Evolutionary conservation across 495 filamentous ascomycete species (phyloP).

Genomic region (Aspergillus biplanus): DNA sequence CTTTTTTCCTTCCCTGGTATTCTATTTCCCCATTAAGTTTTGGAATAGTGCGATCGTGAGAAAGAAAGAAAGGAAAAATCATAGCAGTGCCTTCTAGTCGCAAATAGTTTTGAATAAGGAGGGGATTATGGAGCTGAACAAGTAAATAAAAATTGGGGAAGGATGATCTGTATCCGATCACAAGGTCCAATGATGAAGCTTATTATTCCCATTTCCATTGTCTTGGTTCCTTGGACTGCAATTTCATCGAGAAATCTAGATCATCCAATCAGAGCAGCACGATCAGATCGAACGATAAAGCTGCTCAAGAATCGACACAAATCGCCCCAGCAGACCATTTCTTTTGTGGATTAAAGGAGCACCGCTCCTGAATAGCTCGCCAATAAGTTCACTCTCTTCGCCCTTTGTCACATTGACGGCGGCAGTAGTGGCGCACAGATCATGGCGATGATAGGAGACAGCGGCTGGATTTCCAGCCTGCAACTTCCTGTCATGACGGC

Average conservation of each 20-base stretch:
- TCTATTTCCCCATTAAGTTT: background rate
- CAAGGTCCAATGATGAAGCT: slow-evolving; percentile 19
- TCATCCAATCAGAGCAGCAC: slow-evolving; percentile 18
- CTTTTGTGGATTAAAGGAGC: background rate
- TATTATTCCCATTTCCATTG: slow-evolving; percentile 19
- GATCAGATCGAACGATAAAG: slow-evolving; percentile 20
- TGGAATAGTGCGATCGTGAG: slow-evolving; percentile 1
- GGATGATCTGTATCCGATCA: slow-evolving; percentile 13
- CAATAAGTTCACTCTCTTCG: background rate
- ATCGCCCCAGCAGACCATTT: slow-evolving; percentile 1
- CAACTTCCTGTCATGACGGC: background rate
- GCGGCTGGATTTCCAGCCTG: background rate
- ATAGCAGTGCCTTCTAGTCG: slow-evolving; percentile 4
- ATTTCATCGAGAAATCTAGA: slow-evolving; percentile 7
- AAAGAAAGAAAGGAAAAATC: background rate
- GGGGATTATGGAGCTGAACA: background rate
- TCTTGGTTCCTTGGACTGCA: slow-evolving; percentile 1
- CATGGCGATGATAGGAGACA: background rate
- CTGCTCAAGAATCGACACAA: background rate
- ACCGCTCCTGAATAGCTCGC: background rate
- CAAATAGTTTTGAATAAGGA: slow-evolving; percentile 6
- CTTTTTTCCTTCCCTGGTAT: background rate
- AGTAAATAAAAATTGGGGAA: background rate
- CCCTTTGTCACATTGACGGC: background rate
- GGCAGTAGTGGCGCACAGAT: background rate